phyloP scores from a whole-genome alignment of 352 stramenopile genomes.

The Pseudoperonospora humuli region DNA sequence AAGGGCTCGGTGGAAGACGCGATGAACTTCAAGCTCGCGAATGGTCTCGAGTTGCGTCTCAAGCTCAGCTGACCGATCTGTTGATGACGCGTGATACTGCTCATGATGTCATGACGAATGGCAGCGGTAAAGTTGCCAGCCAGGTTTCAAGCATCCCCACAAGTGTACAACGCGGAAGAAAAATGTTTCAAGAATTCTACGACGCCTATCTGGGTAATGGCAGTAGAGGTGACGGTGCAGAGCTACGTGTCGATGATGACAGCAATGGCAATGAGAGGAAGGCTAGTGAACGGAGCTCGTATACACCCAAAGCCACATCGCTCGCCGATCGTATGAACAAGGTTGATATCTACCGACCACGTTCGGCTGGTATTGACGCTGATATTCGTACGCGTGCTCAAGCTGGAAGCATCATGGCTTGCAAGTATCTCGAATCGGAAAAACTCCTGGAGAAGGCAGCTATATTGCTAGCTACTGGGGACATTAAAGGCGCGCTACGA shows the following conservation, averaged over 20 bases:
- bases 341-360: constrained; percentile 13
- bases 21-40: constrained; percentile 17
- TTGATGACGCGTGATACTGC: constrained; percentile 9
- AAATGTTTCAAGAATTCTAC: constrained; percentile 18
- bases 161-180: constrained; percentile 9
- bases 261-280: constrained; percentile 5
- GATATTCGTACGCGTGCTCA: constrained; percentile 19
- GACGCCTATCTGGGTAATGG: constrained; percentile 17
- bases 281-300: constrained; percentile 9
- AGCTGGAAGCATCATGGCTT: constrained; percentile 18
- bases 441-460: constrained; percentile 8
- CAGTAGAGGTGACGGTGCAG: not conserved
- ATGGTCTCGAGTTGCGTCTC: constrained; percentile 11
- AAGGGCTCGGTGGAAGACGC: constrained; percentile 17
- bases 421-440: constrained; percentile 21
- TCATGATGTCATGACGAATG: constrained; percentile 3
- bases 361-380: constrained; percentile 20
- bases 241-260: not conserved
- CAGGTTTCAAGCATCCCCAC: constrained; percentile 7
- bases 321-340: constrained; percentile 4
- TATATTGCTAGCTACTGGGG: constrained; percentile 10
- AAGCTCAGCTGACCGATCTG: constrained; percentile 18
- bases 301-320: constrained; percentile 7
- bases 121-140: constrained; percentile 2
- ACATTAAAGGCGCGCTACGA: constrained; percentile 15